Percentiles rank a stretch among this genome's conserved stretches.
Evolutionary conservation across 1,284 basidiomycete species (phyloP).

Genomic region (Fomes fomentarius): DNA sequence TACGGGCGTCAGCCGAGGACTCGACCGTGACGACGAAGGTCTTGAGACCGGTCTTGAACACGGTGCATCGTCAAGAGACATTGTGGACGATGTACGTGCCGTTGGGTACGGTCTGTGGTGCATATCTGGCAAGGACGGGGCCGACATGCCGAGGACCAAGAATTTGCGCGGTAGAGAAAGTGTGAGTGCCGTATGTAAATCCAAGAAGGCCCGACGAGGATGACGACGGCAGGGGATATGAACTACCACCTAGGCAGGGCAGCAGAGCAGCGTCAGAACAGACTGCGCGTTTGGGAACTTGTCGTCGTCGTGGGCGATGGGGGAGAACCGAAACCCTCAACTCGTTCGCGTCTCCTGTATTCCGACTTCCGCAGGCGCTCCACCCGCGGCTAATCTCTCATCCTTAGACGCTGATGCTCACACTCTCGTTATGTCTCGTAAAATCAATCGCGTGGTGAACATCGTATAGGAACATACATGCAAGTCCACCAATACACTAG

Average conservation of each 20-base stretch:
- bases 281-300: slow-evolving; percentile 14
- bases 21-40: slow-evolving; percentile 26
- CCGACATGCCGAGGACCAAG: slow-evolving; percentile 34
- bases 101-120: slow-evolving; percentile 47
- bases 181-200: slow-evolving; percentile 17
- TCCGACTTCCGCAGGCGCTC: slow-evolving; percentile 13
- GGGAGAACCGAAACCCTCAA: slow-evolving; percentile 20
- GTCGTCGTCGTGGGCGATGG: slow-evolving; percentile 25
- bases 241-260: slow-evolving; percentile 17
- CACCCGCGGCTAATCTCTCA: slow-evolving; percentile 11
- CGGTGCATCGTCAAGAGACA: slow-evolving; percentile 33
- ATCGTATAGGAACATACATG: background rate
- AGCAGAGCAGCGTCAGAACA: slow-evolving; percentile 16
- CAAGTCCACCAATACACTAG: background rate
- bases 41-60: slow-evolving; percentile 29
- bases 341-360: slow-evolving; percentile 12
- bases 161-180: slow-evolving; percentile 31
- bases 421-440: no score
- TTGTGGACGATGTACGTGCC: slow-evolving; percentile 34
- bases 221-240: background rate
- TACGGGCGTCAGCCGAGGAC: slow-evolving; percentile 41
- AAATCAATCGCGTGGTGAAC: background rate
- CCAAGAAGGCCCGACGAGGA: slow-evolving; percentile 15
- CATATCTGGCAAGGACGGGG: slow-evolving; percentile 36
- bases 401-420: no score